Evolutionary conservation across 495 filamentous ascomycete species (phyloP).

Genomic region (Aspergillus ellipticus): DNA sequence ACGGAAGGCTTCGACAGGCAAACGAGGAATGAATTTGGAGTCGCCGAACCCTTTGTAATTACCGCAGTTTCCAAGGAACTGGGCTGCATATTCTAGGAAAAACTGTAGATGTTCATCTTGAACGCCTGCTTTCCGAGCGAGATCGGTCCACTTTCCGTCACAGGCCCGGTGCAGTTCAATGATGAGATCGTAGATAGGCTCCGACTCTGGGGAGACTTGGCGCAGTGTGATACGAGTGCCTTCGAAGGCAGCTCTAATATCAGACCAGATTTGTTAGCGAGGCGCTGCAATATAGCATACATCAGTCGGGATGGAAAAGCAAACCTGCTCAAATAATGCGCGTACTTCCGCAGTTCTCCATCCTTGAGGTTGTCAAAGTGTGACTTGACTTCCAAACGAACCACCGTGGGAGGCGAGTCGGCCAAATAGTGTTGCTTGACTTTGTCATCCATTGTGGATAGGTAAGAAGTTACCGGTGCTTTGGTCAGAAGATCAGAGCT

Average conservation of each 20-base stretch:
- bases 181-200: constrained; percentile 89
- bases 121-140: constrained; percentile 66
- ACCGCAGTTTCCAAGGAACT: constrained; percentile 86
- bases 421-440: constrained; percentile 70
- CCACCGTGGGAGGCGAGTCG: constrained; percentile 83
- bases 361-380: constrained; percentile 83
- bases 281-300: not conserved
- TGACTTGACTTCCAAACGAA: constrained; percentile 78
- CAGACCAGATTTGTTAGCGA: constrained; percentile 7
- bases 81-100: constrained; percentile 83
- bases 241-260: constrained; percentile 69
- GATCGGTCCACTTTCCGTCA: constrained; percentile 72
- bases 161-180: constrained; percentile 69
- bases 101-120: constrained; percentile 63
- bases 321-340: constrained; percentile 86
- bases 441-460: constrained; percentile 36
- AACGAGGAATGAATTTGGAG: constrained; percentile 85
- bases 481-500: constrained; percentile 15
- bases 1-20: constrained; percentile 61
- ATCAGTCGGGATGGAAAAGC: constrained; percentile 10
- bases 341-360: constrained; percentile 70
- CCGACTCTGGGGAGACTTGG: constrained; percentile 87
- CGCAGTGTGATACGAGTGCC: constrained; percentile 83
- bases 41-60: constrained; percentile 98
- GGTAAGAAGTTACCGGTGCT: constrained; percentile 3